Base-by-base conservation (phyloP, 208 protist species). In the Trypanosomatidae sp. region DNA sequence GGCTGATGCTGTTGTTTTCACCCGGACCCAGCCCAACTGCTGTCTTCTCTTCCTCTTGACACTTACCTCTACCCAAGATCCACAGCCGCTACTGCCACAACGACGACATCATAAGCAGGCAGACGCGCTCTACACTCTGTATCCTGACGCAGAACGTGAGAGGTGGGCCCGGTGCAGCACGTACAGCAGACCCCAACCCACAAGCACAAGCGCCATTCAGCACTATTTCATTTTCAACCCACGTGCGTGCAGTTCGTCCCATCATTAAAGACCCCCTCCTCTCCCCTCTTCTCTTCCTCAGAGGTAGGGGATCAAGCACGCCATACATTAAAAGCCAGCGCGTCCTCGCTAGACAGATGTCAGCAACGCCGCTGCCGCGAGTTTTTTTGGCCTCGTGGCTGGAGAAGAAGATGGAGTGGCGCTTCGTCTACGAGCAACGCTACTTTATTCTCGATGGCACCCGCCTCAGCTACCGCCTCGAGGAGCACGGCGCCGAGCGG, bases 331-430 rank as follows among this genome's bases (percentile, higher is more conserved):
- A 0, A 5, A 7, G n/a, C 22, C 33, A 1, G 17, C 30, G 15
- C 36, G 17, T 36, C 2, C 59, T 12, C 49, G 36, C 28, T 4
- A 1, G 28, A 10, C 33, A 33, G 43, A 71, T 66, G 60, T 55
- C 64, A 15, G 41, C 55, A 17, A 53, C 47, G 15, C 69, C 73
- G 17, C 8, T 36, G 28, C 33, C 46, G 33, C 81, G 82, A 19
- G 74, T 82, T 28, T 87, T 83, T 64, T 44, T 82, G 30, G 67
- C 82, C 56, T 81, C 75, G 1, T 94, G 80, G 79, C 80, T 94
- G 28, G 87, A 94, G 49, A 95, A 95, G 59, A 83, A 94, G 77
- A 83, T 87, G 74, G 85, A 91, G 70, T 95, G 91, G 91, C 80
- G 85, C 13, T 86, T 89, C 72, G 66, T 79, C 56, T 95, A 90